Base-by-base conservation (phyloP, 2,329 filamentous ascomycete genomes). In the Chrysosporium queenslandicum region DNA sequence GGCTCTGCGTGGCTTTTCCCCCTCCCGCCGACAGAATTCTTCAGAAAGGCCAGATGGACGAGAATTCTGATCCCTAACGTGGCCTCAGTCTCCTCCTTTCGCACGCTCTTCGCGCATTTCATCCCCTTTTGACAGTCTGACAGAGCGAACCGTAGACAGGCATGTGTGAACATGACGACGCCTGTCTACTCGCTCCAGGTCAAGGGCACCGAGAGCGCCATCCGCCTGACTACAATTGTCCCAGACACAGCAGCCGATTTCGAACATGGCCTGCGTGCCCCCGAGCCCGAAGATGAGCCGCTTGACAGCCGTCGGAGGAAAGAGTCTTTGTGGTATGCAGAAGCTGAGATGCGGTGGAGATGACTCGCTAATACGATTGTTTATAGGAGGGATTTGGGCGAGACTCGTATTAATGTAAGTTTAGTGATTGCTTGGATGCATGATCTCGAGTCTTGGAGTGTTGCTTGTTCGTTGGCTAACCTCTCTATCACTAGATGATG, bases 361-460 rank as follows among this genome's bases (percentile, higher is more conserved):
- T 27, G 16, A 4, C 25, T 21, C 12, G 18, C 47, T 55, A 23
- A 55, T 36, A 23, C 29, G 14, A 16, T 25, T 8, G 43, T 6
- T 34, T 37, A 4, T 18, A 71, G 69, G 69, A 64, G 69, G 58
- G 66, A 68, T 6, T 56, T 72, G 45, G 64, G 64, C 23, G 69
- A 71, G 55, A 62, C 68, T 34, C 69, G 71, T 34, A 70, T 71
- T 54, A 72, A 71, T 57, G 57, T 57, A 46, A 53, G 57, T 50
- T 20, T 30, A 27, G 8, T 41, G 20, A 9, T 27, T 12, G 20
- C 16, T 16, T 23, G n/a, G 7, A 37, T 18, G 20, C 21, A 25
- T 23, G 12, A n/a, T 8, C 3, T 16, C 9, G 14, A 8, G 7
- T 27, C 3, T n/a, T n/a, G n/a, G 18, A 37, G 20, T 16, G 32